Base-by-base conservation (phyloP, 768 basidiomycete genomes). In the Clitopilus passeckerianus region DNA sequence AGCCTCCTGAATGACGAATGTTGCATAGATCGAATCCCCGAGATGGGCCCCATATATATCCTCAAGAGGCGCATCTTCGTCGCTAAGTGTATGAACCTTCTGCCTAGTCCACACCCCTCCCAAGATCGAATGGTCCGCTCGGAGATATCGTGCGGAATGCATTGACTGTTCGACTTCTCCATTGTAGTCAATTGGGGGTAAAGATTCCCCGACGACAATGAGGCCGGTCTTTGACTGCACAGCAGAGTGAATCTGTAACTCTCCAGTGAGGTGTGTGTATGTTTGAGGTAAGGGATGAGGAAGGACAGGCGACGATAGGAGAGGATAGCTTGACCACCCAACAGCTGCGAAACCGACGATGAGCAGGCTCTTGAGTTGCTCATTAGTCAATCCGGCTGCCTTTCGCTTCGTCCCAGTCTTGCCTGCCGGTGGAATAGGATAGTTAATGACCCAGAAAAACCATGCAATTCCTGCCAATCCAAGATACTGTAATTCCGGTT, bases 1-100 rank as follows among this genome's bases (percentile, higher is more conserved):
- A 1, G 89, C 91, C 68, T 98, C 96, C 70, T 98, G 95, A 16
- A 97, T 69, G 6, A 90, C 79, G 68, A 98, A 98, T 0, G 93
- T 80, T 20, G 77, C 80, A 68, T 96, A 96, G 53, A 95, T 87
- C 1, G 91, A 90, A 65, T 92, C 89, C 10, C 90, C 89, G 0
- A 90, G 72, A 2, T 75, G 74, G 1, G 72, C 77, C 7, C 84
- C 82, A 52, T 76, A 76, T 18, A 78, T 77, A 66, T 93, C 86
- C 34, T 71, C 72, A 10, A 77, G 57, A 15, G 80, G 74, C 15
- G 73, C 70, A 34, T 70, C 72, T 23, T 75, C 68, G 53, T 82
- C 77, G 10, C n/a, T 18, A 41, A 81, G 57, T 8, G 76, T 77
- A 37, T 71, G 68, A 5, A 80, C 75, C 60, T 77, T 77, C 22